Percentiles rank a stretch among this genome's conserved stretches.
Conservation (phyloP, 169 alveolate genomes). For the Plasmodium gonderi region DNA sequence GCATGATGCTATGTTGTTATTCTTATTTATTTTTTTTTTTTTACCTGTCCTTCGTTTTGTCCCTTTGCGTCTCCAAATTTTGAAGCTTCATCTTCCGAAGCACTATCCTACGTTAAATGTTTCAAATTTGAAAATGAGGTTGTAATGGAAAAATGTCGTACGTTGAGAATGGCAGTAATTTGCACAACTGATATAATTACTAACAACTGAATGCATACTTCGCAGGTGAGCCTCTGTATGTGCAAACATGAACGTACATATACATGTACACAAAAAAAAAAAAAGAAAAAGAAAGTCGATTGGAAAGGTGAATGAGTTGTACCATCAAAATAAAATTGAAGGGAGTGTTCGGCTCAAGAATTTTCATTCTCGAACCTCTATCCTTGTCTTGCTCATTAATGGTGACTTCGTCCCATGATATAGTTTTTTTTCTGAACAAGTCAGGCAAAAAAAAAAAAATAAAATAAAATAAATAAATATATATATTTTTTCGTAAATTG, state of each 20-base stretch:
- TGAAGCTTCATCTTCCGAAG: slow-evolving; percentile 75
- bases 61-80: slow-evolving; percentile 71
- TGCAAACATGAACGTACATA: not conserved
- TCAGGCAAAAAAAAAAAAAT: slow-evolving; percentile 7
- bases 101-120: slow-evolving; percentile 58
- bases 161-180: not conserved
- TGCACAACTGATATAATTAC: too few species aligned
- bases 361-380: slow-evolving; percentile 87
- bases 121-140: not conserved
- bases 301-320: not conserved
- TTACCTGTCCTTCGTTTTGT: slow-evolving; percentile 45
- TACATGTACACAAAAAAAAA: not conserved
- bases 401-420: slow-evolving; percentile 88
- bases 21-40: not conserved
- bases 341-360: slow-evolving; percentile 88
- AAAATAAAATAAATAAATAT: not conserved
- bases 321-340: slow-evolving; percentile 81
- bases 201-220: too few species aligned
- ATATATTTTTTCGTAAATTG: too few species aligned
- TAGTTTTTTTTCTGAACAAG: slow-evolving; percentile 75
- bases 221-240: too few species aligned
- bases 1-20: too few species aligned
- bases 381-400: slow-evolving; percentile 89
- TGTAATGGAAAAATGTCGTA: not conserved
- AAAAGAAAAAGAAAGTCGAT: not conserved